phyloP scores from a whole-genome alignment of 805 yeast species.

The Candida nemodendra region DNA sequence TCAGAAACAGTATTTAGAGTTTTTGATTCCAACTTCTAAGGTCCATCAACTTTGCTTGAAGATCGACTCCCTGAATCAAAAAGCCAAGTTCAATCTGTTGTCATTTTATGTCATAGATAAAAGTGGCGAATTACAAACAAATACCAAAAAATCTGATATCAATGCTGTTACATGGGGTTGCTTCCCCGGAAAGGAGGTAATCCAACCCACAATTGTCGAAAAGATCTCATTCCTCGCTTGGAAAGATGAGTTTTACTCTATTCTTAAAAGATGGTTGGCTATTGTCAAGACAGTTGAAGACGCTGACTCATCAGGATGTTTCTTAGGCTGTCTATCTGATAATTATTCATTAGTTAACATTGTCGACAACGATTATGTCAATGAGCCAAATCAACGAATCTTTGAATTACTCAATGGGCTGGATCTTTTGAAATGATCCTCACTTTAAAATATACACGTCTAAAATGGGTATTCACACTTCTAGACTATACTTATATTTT shows the following conservation, averaged over 20 bases:
- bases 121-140: conserved; percentile 57
- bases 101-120: conserved; percentile 77
- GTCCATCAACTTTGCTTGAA: conserved; percentile 38
- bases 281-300: conserved; percentile 34
- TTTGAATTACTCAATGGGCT: conserved; percentile 48
- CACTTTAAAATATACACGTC: neutral
- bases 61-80: conserved; percentile 46
- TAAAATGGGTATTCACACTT: neutral
- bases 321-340: conserved; percentile 48
- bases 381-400: conserved; percentile 51
- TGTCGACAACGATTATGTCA: conserved; percentile 79
- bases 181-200: conserved; percentile 91
- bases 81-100: conserved; percentile 47
- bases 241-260: conserved; percentile 92
- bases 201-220: conserved; percentile 96
- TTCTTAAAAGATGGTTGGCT: conserved; percentile 72
- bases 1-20: conserved; percentile 91
- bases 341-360: conserved; percentile 78
- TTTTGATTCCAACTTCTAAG: conserved; percentile 62
- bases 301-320: conserved; percentile 31
- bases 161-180: conserved; percentile 99
- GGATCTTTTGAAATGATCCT: neutral
- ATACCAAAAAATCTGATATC: conserved; percentile 66
- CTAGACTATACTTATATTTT: too few relatives aligned
- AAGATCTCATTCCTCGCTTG: conserved; percentile 89